Percentiles rank a stretch among this genome's conserved stretches.
Evolutionary conservation across 306 rosid genomes (phyloP).

Genomic region (Cucumis melo): DNA sequence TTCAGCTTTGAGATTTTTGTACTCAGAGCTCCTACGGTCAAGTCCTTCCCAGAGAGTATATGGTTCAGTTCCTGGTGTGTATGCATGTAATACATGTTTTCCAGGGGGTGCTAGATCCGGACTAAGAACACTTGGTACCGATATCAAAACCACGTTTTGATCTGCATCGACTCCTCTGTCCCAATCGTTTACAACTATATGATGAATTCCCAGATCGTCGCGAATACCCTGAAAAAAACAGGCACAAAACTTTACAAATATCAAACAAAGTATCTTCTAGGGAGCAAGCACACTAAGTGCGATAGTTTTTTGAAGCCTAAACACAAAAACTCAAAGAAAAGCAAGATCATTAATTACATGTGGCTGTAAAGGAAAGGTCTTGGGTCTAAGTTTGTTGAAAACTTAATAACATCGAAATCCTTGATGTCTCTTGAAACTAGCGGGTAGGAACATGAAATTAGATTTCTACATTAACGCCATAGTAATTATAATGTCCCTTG

Average conservation of each 20-base stretch:
- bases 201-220: slow-evolving; percentile 74
- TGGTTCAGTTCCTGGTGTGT: slow-evolving; percentile 87
- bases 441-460: not conserved
- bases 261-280: not conserved
- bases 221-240: slow-evolving; percentile 33
- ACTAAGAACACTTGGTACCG: slow-evolving; percentile 77
- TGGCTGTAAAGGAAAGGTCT: not conserved
- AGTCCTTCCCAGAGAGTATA: slow-evolving; percentile 78
- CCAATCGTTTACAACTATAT: slow-evolving; percentile 92
- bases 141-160: slow-evolving; percentile 88
- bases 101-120: slow-evolving; percentile 72
- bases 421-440: not conserved
- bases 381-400: not conserved
- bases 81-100: slow-evolving; percentile 81
- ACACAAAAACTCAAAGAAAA: not conserved
- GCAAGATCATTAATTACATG: not conserved
- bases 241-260: not conserved
- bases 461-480: not conserved
- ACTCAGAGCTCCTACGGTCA: slow-evolving; percentile 61
- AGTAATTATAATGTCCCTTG: too few relatives aligned
- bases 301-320: not conserved
- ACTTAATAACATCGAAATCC: not conserved
- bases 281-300: not conserved
- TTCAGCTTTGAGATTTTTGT: slow-evolving; percentile 64
- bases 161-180: slow-evolving; percentile 88